Percentiles rank a stretch among this genome's conserved stretches.
Conservation (phyloP, 768 basidiomycete genomes). For the Russula sp. region DNA sequence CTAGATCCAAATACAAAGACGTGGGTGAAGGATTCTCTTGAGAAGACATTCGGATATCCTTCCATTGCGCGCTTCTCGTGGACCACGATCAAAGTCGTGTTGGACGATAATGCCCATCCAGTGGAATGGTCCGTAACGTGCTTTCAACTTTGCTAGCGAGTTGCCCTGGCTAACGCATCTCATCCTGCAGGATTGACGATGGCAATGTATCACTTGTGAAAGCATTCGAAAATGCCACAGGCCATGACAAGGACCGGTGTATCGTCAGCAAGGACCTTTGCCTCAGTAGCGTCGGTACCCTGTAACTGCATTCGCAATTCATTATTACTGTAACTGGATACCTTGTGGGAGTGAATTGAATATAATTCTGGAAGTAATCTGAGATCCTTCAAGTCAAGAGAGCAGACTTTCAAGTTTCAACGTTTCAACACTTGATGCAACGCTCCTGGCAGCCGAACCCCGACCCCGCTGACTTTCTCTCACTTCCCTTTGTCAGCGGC, state of each 20-base stretch:
- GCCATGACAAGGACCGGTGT: slow-evolving; percentile 72
- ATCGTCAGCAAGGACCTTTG: slow-evolving; percentile 70
- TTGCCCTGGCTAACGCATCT: background rate
- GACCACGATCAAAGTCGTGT: slow-evolving; percentile 82
- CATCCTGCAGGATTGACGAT: slow-evolving; percentile 71
- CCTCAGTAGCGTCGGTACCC: slow-evolving; percentile 61
- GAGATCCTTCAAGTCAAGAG: too few relatives aligned
- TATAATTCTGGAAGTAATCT: background rate
- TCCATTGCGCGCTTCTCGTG: slow-evolving; percentile 91
- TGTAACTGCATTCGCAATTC: slow-evolving; percentile 44
- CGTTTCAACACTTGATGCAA: too few relatives aligned
- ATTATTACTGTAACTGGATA: background rate
- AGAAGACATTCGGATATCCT: slow-evolving; percentile 91
- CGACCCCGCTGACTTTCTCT: too few relatives aligned
- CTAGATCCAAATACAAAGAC: slow-evolving; percentile 89
- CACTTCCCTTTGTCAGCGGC: too few relatives aligned
- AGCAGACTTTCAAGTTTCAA: too few relatives aligned
- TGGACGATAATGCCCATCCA: slow-evolving; percentile 76
- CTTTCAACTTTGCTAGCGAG: background rate
- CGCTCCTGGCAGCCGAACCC: too few relatives aligned
- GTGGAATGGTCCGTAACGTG: slow-evolving; percentile 71
- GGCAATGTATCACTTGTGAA: slow-evolving; percentile 71
- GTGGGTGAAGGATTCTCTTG: slow-evolving; percentile 73
- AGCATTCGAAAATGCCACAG: slow-evolving; percentile 68
- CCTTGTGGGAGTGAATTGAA: background rate